Percentiles rank a stretch among this genome's conserved stretches.
Evolutionary conservation across 2,329 filamentous ascomycete species (phyloP).

Genomic region (Phaeosphaeria sp.): DNA sequence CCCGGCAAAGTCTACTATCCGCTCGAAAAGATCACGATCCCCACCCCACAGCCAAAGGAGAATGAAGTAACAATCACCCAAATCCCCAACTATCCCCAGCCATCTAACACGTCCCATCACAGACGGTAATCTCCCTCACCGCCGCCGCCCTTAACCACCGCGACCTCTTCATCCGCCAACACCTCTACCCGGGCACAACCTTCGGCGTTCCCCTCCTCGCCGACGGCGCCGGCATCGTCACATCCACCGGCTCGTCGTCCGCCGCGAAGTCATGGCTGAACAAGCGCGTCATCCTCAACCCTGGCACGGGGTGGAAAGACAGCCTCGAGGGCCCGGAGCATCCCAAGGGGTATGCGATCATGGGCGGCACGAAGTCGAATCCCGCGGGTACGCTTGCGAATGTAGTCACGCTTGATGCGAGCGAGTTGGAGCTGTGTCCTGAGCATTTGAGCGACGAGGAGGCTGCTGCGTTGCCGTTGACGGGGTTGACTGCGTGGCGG

Average conservation of each 20-base stretch:
- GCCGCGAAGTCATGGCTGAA: constrained; percentile 63
- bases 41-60: constrained; percentile 35
- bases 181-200: constrained; percentile 85
- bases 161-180: constrained; percentile 91
- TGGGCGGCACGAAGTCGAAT: constrained; percentile 72
- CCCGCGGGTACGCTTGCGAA: constrained; percentile 77
- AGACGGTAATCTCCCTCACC: constrained; percentile 77
- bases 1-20: constrained; percentile 89
- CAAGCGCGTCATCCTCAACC: constrained; percentile 79
- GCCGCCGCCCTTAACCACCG: constrained; percentile 92
- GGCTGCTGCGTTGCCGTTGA: constrained; percentile 83
- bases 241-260: constrained; percentile 64
- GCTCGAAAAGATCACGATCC: constrained; percentile 46
- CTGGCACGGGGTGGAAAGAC: constrained; percentile 77
- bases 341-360: constrained; percentile 63
- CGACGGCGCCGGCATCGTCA: constrained; percentile 81
- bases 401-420: constrained; percentile 70
- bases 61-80: constrained; percentile 32
- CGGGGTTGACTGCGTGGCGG: constrained; percentile 87
- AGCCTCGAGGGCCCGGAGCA: constrained; percentile 77
- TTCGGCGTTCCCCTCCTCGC: constrained; percentile 81
- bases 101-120: constrained; percentile 48
- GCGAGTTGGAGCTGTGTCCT: constrained; percentile 79
- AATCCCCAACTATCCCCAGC: neutral
- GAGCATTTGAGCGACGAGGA: constrained; percentile 74